Conservation (phyloP, 768 basidiomycete species). For the Ephemerocybe angulata region DNA sequence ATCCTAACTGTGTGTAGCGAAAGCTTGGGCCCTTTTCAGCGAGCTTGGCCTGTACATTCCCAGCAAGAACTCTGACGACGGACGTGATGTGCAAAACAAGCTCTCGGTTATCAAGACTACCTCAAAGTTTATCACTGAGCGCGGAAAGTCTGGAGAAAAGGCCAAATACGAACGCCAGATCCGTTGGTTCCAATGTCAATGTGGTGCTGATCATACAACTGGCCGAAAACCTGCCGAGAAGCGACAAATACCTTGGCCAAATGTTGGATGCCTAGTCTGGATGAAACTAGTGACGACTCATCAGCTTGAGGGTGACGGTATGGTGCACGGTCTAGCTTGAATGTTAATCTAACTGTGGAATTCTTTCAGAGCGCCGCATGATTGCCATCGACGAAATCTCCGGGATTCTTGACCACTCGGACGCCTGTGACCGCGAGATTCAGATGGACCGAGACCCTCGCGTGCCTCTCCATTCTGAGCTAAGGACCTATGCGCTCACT, state of each 20-base stretch:
- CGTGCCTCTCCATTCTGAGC: neutral
- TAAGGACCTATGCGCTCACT: neutral
- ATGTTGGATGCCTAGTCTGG: slow-evolving; percentile 19
- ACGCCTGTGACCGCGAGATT: slow-evolving; percentile 8
- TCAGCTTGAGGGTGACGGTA: neutral
- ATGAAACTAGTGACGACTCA: slow-evolving; percentile 17
- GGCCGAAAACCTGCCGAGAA: slow-evolving; percentile 13
- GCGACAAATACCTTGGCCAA: slow-evolving; percentile 16
- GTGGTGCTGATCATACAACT: slow-evolving; percentile 13
- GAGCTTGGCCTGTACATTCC: neutral
- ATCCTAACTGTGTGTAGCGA: neutral
- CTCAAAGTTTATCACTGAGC: neutral
- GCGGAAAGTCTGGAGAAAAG: neutral
- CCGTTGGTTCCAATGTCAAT: slow-evolving; percentile 16
- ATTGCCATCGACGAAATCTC: slow-evolving; percentile 19
- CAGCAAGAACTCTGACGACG: neutral
- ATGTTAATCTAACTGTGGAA: neutral
- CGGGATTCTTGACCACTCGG: slow-evolving; percentile 19
- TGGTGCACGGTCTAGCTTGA: neutral
- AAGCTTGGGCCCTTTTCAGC: neutral
- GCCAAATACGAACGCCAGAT: neutral
- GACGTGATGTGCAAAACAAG: slow-evolving; percentile 4
- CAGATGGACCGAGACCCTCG: slow-evolving; percentile 5
- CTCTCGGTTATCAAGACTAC: neutral
- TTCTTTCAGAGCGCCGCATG: neutral